These are phyloP conservation scores for Cryptococcus hybrid DNA, from an alignment of 1,284 basidiomycete genomes.

Conservation along the genomic window DNA sequence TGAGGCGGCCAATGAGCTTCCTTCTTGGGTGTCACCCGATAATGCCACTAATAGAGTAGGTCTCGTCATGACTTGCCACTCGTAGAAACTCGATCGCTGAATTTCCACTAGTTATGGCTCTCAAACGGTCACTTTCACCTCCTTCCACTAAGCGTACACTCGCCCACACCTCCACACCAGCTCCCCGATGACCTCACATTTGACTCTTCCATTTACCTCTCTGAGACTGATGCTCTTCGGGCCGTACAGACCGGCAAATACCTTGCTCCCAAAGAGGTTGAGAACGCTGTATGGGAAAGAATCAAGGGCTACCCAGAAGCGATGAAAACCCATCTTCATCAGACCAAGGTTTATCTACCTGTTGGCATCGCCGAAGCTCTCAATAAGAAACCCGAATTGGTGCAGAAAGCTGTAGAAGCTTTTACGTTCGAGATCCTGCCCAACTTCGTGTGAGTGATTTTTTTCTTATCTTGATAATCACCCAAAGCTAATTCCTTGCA, in stretches of 20 bases:
- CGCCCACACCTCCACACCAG: slow-evolving; percentile 60
- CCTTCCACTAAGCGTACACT: slow-evolving; percentile 71
- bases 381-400: slow-evolving; percentile 61
- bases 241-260: slow-evolving; percentile 54
- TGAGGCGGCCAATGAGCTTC: slow-evolving; percentile 88
- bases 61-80: slow-evolving; percentile 13
- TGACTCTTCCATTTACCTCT: slow-evolving; percentile 8
- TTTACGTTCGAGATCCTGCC: slow-evolving; percentile 86
- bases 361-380: slow-evolving; percentile 72
- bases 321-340: slow-evolving; percentile 70
- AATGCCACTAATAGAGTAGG: slow-evolving; percentile 88
- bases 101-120: slow-evolving; percentile 75
- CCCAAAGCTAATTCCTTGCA: slow-evolving; percentile 41
- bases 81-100: neutral
- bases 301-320: slow-evolving; percentile 70
- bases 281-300: slow-evolving; percentile 64
- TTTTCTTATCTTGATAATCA: neutral
- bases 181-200: slow-evolving; percentile 56
- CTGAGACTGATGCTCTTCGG: slow-evolving; percentile 60
- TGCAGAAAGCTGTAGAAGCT: slow-evolving; percentile 81
- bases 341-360: slow-evolving; percentile 76
- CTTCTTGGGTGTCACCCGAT: slow-evolving; percentile 85
- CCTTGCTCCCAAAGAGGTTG: slow-evolving; percentile 59
- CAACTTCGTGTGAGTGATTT: slow-evolving; percentile 69
- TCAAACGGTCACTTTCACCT: slow-evolving; percentile 77